Percentiles rank a stretch among this genome's conserved stretches.
These are phyloP conservation scores for Oryza meyeriana DNA, from an alignment of 176 grass and related monocot species.

Conservation along the genomic window DNA sequence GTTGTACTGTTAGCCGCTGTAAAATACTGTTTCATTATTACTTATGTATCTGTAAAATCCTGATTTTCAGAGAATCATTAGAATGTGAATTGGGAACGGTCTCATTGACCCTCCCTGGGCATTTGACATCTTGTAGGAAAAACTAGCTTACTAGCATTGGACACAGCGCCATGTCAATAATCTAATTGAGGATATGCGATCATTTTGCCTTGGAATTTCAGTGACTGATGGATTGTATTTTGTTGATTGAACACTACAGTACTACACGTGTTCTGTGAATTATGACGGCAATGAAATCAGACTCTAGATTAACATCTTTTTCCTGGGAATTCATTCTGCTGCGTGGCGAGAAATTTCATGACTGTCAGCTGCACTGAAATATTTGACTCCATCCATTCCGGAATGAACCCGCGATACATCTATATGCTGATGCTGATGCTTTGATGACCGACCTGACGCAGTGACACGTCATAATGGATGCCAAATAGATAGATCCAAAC, in stretches of 20 bases:
- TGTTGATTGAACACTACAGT: not conserved
- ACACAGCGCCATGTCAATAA: not conserved
- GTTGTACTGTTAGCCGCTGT: slow-evolving; percentile 31
- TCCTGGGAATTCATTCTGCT: not conserved
- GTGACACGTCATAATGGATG: too few relatives aligned
- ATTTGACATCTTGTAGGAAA: not conserved
- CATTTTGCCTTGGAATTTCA: not conserved
- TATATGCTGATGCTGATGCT: too few relatives aligned
- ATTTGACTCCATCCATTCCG: too few relatives aligned
- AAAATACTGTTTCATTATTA: slow-evolving; percentile 21
- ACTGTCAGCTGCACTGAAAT: not conserved
- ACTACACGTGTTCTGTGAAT: not conserved
- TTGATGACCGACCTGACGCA: too few relatives aligned
- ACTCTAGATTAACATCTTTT: not conserved
- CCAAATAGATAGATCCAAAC: too few relatives aligned
- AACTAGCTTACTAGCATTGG: not conserved
- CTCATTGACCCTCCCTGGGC: slow-evolving; percentile 14
- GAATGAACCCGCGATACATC: too few relatives aligned
- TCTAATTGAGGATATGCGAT: not conserved
- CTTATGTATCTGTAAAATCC: slow-evolving; percentile 17
- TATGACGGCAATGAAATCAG: not conserved
- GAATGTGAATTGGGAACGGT: slow-evolving; percentile 12
- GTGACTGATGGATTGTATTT: not conserved
- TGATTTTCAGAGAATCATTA: slow-evolving; percentile 22
- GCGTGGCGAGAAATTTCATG: not conserved